phyloP scores from a whole-genome alignment of 2,329 filamentous ascomycete genomes.

The Niveomyces coronatus region DNA sequence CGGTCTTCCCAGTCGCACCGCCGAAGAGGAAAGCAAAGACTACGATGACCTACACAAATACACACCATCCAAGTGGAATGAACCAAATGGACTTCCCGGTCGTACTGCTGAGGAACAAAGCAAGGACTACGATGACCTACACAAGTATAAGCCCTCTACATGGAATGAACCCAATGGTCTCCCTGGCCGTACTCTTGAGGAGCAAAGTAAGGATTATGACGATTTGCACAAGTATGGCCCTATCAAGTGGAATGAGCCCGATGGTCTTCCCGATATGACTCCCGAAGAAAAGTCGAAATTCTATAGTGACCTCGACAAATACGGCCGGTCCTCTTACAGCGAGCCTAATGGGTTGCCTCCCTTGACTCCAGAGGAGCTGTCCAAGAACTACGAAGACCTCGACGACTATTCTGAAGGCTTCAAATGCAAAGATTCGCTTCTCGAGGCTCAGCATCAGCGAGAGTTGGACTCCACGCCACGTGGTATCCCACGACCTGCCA shows the following conservation, averaged over 20 bases:
- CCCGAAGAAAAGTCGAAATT: constrained; percentile 26
- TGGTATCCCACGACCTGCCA: constrained; percentile 27
- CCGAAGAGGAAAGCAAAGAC: constrained; percentile 17
- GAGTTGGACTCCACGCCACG: constrained; percentile 21
- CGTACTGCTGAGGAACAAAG: constrained; percentile 12
- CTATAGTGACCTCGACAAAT: constrained; percentile 26
- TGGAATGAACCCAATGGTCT: constrained; percentile 19
- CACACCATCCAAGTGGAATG: constrained; percentile 8
- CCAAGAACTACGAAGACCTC: constrained; percentile 31
- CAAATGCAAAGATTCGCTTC: constrained; percentile 21
- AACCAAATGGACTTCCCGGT: constrained; percentile 7
- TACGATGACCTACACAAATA: constrained; percentile 25
- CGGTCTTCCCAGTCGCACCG: too few species aligned
- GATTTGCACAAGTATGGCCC: constrained; percentile 23
- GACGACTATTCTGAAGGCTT: constrained; percentile 28
- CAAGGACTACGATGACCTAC: constrained; percentile 19
- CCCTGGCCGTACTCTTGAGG: constrained; percentile 16
- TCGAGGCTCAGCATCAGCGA: constrained; percentile 18
- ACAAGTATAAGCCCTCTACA: constrained; percentile 18
- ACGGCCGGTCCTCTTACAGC: constrained; percentile 21
- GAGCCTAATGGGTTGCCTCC: constrained; percentile 22
- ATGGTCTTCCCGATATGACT: constrained; percentile 15
- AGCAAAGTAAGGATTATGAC: constrained; percentile 20
- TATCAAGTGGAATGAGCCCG: constrained; percentile 19
- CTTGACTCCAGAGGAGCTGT: constrained; percentile 22